These are phyloP conservation scores for Candida glucosophila DNA, from an alignment of 1,139 yeast species.

Conservation along the genomic window DNA sequence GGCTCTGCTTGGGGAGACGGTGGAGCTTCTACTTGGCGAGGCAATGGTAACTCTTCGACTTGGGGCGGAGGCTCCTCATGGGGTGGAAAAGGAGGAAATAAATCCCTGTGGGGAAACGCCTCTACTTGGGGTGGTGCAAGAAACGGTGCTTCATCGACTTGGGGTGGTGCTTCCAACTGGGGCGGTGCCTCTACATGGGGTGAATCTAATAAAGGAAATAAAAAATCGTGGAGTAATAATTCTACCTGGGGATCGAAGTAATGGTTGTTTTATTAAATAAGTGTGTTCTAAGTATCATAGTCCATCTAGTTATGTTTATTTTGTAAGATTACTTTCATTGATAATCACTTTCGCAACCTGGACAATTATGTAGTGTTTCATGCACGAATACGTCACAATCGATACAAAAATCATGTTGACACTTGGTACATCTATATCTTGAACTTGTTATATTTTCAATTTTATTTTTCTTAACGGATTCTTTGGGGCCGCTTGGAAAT, in stretches of 20 bases:
- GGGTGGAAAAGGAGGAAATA: constrained; percentile 11
- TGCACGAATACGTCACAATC: constrained; percentile 95
- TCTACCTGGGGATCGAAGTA: constrained; percentile 9
- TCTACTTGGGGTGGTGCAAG: constrained; percentile 23
- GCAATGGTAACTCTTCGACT: constrained; percentile 33
- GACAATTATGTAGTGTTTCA: constrained; percentile 86
- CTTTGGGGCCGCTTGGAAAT: constrained; percentile 43
- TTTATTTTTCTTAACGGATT: too few relatives aligned
- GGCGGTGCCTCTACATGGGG: constrained; percentile 34
- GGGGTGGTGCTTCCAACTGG: too few relatives aligned
- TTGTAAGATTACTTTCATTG: too few relatives aligned
- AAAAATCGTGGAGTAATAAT: constrained; percentile 14
- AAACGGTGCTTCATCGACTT: constrained; percentile 28
- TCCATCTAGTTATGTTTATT: too few relatives aligned
- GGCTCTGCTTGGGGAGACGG: constrained; percentile 40
- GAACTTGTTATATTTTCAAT: constrained; percentile 46
- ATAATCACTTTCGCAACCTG: constrained; percentile 96
- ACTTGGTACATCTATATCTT: constrained; percentile 63
- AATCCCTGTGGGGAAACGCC: constrained; percentile 7
- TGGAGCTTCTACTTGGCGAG: constrained; percentile 11
- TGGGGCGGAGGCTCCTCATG: constrained; percentile 34
- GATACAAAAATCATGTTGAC: constrained; percentile 71
- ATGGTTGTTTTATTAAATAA: constrained; percentile 1
- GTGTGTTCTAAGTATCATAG: too few relatives aligned
- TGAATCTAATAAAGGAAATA: constrained; percentile 9